These are phyloP conservation scores for Scalesia atractyloides DNA, from an alignment of 129 eudicot species.

Conservation along the genomic window DNA sequence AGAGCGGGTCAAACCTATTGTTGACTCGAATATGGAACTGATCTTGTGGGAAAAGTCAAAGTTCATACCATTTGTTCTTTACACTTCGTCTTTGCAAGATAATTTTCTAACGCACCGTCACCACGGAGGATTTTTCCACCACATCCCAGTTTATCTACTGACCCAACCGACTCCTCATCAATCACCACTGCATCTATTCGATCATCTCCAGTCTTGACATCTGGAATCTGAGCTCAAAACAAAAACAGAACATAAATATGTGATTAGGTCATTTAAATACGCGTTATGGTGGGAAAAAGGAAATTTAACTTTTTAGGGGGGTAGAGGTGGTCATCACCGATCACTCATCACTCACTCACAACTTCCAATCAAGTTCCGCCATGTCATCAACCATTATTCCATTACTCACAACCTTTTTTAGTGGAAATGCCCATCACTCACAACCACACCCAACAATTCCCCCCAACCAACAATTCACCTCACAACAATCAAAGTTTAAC, in stretches of 20 bases:
- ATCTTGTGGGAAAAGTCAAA: conserved; percentile 3
- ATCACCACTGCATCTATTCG: conserved; percentile 88
- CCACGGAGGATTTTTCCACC: conserved; percentile 85
- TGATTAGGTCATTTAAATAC: no score
- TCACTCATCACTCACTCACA: no score
- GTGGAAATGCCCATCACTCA: no score
- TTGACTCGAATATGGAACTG: conserved; percentile 3
- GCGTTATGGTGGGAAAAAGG: background rate
- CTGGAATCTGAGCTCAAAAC: conserved; percentile 65
- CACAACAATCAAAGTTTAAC: no score
- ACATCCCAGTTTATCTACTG: conserved; percentile 48
- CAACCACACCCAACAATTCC: no score
- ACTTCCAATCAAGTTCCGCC: no score
- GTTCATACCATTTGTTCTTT: conserved; percentile 52
- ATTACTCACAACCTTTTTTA: no score
- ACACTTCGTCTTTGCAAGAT: conserved; percentile 44
- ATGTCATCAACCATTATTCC: no score
- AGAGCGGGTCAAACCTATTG: conserved; percentile 5
- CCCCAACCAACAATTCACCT: no score
- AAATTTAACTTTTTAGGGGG: background rate
- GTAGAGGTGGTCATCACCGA: no score
- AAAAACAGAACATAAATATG: background rate
- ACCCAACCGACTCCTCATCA: conserved; percentile 82
- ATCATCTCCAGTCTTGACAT: conserved; percentile 60
- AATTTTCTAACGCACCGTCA: conserved; percentile 69